These are phyloP conservation scores for Talaromyces funiculosus DNA, from an alignment of 2,329 filamentous ascomycete species.

Conservation along the genomic window DNA sequence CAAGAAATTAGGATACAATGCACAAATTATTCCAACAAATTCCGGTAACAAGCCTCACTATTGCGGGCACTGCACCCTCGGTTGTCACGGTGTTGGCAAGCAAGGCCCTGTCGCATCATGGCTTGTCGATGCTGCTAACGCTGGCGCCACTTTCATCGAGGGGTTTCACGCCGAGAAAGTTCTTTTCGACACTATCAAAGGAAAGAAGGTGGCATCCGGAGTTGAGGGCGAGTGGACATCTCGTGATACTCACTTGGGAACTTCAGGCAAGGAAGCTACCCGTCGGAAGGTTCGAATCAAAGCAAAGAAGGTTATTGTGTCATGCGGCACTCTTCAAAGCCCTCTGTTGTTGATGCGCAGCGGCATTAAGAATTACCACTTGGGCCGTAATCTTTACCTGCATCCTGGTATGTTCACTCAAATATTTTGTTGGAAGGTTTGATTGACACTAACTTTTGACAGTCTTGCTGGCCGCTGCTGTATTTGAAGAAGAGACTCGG, in stretches of 20 bases:
- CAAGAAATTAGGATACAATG: slow-evolving; percentile 65
- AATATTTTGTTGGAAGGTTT: no score
- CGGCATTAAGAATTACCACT: slow-evolving; percentile 72
- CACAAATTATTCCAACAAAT: slow-evolving; percentile 70
- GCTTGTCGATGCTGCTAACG: slow-evolving; percentile 70
- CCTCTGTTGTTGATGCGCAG: slow-evolving; percentile 72
- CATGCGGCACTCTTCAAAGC: slow-evolving; percentile 68
- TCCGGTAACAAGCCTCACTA: slow-evolving; percentile 67
- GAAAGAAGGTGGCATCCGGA: slow-evolving; percentile 58
- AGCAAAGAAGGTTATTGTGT: slow-evolving; percentile 75
- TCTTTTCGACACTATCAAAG: slow-evolving; percentile 55
- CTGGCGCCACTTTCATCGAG: slow-evolving; percentile 77
- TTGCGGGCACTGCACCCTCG: slow-evolving; percentile 61
- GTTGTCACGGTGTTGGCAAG: slow-evolving; percentile 64
- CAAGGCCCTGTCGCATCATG: slow-evolving; percentile 71
- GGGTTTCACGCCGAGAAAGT: slow-evolving; percentile 69
- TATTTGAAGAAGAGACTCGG: slow-evolving; percentile 65
- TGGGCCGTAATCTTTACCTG: slow-evolving; percentile 74
- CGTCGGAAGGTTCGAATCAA: slow-evolving; percentile 63
- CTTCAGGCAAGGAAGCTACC: slow-evolving; percentile 48
- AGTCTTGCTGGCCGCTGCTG: slow-evolving; percentile 45
- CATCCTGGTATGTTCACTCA: slow-evolving; percentile 60
- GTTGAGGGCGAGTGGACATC: slow-evolving; percentile 71
- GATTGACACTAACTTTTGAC: slow-evolving; percentile 14
- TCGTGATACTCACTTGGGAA: slow-evolving; percentile 57